Evolutionary conservation across 78 protist genomes (phyloP), one percentile per base, ranked within the genome.

Genomic region (Dictyostelium capitatum): DNA sequence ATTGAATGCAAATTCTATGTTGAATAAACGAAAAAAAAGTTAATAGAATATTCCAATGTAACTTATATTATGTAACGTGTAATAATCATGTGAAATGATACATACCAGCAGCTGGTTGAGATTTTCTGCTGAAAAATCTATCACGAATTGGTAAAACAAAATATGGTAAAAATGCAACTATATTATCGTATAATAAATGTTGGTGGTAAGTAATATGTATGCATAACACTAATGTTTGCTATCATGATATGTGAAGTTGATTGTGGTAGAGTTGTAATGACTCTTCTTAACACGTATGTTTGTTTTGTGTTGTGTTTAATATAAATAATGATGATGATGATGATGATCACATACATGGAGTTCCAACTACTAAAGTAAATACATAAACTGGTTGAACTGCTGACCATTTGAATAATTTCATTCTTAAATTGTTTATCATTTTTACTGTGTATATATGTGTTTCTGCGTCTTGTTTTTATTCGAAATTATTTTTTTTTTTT

Each of bases 21-120:
- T n/a, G 11, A 56, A 20, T 6, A 37, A 69, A 41, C 0, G 5
- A 17, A 41, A 69, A 25, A 7, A 69, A 41, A 69, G n/a, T n/a
- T n/a, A n/a, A n/a, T n/a, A n/a, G n/a, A n/a, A n/a, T n/a, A n/a
- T n/a, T n/a, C n/a, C n/a, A n/a, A n/a, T n/a, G n/a, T n/a, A n/a
- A n/a, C n/a, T n/a, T n/a, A n/a, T n/a, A n/a, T n/a, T n/a, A n/a
- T n/a, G n/a, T n/a, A n/a, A n/a, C n/a, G n/a, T n/a, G n/a, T n/a
- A n/a, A n/a, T n/a, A n/a, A n/a, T n/a, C n/a, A n/a, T n/a, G n/a
- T n/a, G n/a, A n/a, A n/a, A n/a, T n/a, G 10, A 17, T 30, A 77
- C 83, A 53, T 54, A 78, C 83, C n/a, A 53, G 83, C 83, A 14
- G 53, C 51, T 30, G 47, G 30, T 54, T 54, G 54, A 54, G 57